These are phyloP conservation scores for Saksenaea oblongispora DNA, from an alignment of 371 early-diverging fungal species.

Conservation along the genomic window DNA sequence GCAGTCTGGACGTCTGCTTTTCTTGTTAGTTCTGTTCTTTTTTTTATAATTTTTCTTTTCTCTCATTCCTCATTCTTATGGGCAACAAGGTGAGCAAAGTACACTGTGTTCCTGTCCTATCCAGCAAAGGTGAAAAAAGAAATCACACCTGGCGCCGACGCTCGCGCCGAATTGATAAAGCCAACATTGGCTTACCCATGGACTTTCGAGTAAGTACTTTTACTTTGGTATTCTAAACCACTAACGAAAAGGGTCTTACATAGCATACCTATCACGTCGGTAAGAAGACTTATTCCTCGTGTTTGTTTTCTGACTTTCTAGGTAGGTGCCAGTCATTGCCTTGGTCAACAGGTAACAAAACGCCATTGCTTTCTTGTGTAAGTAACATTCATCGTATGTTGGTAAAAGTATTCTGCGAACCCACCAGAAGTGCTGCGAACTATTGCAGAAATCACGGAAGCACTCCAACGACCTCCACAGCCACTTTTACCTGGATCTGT, in stretches of 20 bases:
- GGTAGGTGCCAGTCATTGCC: background rate
- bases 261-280: conserved; percentile 43
- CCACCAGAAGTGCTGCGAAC: background rate
- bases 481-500: background rate
- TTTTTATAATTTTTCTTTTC: conserved; percentile 10
- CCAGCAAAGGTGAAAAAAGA: conserved; percentile 14
- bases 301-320: background rate
- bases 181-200: conserved; percentile 30
- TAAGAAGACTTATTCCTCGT: conserved; percentile 12
- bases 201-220: conserved; percentile 34
- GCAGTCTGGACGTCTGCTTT: conserved; percentile 10
- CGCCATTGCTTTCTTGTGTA: background rate
- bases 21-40: background rate
- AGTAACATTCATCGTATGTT: background rate
- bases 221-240: background rate
- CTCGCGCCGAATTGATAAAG: conserved; percentile 23
- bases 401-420: background rate
- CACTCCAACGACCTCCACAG: background rate
- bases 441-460: conserved; percentile 1
- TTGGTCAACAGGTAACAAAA: background rate
- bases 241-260: background rate
- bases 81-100: conserved; percentile 36
- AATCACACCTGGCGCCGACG: conserved; percentile 15
- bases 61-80: conserved; percentile 13
- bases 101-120: conserved; percentile 18